Conservation (phyloP, 768 basidiomycete genomes). For the Rhodotorula graminis region DNA sequence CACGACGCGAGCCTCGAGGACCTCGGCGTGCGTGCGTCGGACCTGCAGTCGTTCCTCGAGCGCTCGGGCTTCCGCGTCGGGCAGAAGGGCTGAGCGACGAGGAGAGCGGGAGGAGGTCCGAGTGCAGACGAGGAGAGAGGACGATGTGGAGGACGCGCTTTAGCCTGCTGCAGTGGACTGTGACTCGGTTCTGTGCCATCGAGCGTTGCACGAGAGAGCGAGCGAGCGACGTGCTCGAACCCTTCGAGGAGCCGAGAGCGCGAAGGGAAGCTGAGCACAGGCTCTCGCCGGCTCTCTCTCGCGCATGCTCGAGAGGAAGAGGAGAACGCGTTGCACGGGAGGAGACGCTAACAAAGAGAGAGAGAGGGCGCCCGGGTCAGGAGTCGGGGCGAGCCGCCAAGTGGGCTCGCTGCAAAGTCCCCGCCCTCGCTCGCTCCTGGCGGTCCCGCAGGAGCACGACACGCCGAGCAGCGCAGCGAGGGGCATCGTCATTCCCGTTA, state of each 20-base stretch:
- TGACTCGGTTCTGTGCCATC: too few relatives aligned
- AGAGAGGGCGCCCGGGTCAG: slow-evolving; percentile 4
- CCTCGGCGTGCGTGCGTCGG: not conserved
- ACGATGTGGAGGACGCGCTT: not conserved
- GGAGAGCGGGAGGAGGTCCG: too few relatives aligned
- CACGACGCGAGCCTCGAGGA: not conserved
- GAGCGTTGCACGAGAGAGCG: too few relatives aligned
- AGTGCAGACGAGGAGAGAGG: not conserved
- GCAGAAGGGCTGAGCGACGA: not conserved
- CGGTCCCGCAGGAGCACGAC: too few relatives aligned
- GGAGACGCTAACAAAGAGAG: too few relatives aligned
- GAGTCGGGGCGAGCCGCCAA: slow-evolving; percentile 17
- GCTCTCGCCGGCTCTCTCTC: too few relatives aligned
- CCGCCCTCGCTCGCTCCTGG: not conserved
- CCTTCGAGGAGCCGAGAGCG: too few relatives aligned
- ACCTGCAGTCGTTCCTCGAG: not conserved
- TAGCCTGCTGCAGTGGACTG: not conserved
- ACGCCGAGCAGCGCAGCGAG: not conserved
- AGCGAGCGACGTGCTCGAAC: too few relatives aligned
- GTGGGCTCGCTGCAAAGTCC: slow-evolving; percentile 2
- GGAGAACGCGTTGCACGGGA: too few relatives aligned
- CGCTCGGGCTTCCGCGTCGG: not conserved
- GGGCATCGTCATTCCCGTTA: not conserved
- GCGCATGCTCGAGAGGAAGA: too few relatives aligned
- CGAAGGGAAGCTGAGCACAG: too few relatives aligned